Evolutionary conservation across 78 protist species (phyloP).

Genomic region (Tieghemostelium lacteum): DNA sequence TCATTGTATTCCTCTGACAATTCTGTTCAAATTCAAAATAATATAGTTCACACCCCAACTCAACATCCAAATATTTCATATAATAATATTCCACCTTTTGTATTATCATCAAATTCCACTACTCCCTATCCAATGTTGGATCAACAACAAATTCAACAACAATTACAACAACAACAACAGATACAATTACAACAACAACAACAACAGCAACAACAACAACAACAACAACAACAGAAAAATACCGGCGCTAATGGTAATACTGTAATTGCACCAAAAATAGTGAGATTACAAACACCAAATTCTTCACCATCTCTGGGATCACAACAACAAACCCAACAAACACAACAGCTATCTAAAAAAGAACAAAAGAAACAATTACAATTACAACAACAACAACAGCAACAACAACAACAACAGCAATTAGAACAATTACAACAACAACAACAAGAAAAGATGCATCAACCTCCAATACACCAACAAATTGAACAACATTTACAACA

Average conservation of each 20-base stretch:
- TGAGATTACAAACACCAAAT: conserved; percentile 68
- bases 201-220: not conserved
- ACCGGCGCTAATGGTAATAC: conserved; percentile 6
- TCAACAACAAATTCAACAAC: too few relatives aligned
- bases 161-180: not conserved
- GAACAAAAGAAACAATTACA: not conserved
- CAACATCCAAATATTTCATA: not conserved
- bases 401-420: not conserved
- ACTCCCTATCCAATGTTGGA: too few relatives aligned
- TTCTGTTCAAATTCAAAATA: not conserved
- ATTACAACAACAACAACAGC: conserved; percentile 10
- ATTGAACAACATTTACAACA: not conserved
- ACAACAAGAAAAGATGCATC: not conserved
- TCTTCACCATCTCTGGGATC: conserved; percentile 46
- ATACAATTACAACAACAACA: not conserved
- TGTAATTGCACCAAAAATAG: conserved; percentile 65
- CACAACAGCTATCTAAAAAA: conserved; percentile 20
- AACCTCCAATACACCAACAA: not conserved
- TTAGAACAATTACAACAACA: not conserved
- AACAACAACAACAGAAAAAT: conserved; percentile 1
- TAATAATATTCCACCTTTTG: conserved; percentile 52
- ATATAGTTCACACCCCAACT: not conserved
- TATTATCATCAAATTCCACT: conserved; percentile 18
- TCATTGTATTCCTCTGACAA: conserved; percentile 31
- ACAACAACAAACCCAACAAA: not conserved